phyloP scores from a whole-genome alignment of 768 basidiomycete species.

The Amyloporia xantha region DNA sequence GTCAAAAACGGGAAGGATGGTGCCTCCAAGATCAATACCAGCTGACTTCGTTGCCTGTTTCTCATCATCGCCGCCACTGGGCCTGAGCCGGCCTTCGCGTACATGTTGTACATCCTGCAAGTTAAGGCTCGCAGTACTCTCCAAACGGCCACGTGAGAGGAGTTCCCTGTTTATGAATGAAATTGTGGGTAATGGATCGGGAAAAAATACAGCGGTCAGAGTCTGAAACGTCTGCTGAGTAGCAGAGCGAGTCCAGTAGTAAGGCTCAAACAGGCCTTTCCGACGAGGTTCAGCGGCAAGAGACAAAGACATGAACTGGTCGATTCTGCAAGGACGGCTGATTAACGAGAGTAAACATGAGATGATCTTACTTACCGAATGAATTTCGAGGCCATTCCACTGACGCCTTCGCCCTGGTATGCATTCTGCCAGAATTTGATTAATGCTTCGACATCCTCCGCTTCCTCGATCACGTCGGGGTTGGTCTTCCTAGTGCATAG shows the following conservation, averaged over 20 bases:
- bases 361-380: constrained; percentile 51
- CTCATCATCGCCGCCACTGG: constrained; percentile 17
- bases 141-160: constrained; percentile 60
- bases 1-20: constrained; percentile 64
- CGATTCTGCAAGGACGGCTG: constrained; percentile 47
- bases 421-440: constrained; percentile 53
- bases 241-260: constrained; percentile 56
- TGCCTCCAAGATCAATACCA: constrained; percentile 46
- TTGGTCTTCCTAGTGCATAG: constrained; percentile 41
- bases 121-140: constrained; percentile 47
- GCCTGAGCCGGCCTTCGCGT: constrained; percentile 44
- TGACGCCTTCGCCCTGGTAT: constrained; percentile 30
- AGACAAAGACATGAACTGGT: constrained; percentile 75
- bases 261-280: constrained; percentile 70
- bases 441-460: constrained; percentile 39
- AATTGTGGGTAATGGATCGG: constrained; percentile 63
- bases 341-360: too few species aligned
- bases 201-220: constrained; percentile 64
- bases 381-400: constrained; percentile 47
- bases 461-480: constrained; percentile 19
- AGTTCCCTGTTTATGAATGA: constrained; percentile 62
- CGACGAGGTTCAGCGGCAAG: constrained; percentile 67
- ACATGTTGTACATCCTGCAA: constrained; percentile 54
- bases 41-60: constrained; percentile 12
- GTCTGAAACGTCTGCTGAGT: constrained; percentile 36